Percentiles rank a stretch among this genome's conserved stretches.
Conservation (phyloP, 495 filamentous ascomycete genomes). For the Aspergillus nidulans region DNA sequence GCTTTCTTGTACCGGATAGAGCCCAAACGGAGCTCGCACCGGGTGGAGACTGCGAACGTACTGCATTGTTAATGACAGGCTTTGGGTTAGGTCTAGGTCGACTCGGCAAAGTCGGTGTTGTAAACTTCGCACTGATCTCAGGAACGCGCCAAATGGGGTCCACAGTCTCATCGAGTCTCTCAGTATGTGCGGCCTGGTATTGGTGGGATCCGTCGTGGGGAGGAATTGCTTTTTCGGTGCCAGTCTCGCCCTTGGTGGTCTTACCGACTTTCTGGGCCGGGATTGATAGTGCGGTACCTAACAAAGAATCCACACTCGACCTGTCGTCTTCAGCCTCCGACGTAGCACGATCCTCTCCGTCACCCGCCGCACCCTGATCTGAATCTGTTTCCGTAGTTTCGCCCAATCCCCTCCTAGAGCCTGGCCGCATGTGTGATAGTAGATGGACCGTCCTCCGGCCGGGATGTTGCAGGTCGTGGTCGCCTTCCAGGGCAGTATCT, state of each 20-base stretch:
- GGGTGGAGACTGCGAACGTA: conserved; percentile 33
- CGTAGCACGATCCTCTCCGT: conserved; percentile 12
- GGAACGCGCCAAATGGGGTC: conserved; percentile 39
- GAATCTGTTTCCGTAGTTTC: not conserved
- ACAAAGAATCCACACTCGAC: conserved; percentile 24
- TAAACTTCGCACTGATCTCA: conserved; percentile 31
- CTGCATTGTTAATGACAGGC: conserved; percentile 10
- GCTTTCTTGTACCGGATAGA: conserved; percentile 21
- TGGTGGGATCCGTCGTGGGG: conserved; percentile 15
- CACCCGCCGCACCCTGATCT: conserved; percentile 3
- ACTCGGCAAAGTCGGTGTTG: conserved; percentile 28
- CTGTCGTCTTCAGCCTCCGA: conserved; percentile 21
- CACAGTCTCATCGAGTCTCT: conserved; percentile 12
- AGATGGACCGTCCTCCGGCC: not conserved
- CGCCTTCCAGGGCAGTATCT: not conserved
- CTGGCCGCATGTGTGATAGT: conserved; percentile 8
- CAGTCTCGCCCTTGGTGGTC: not conserved
- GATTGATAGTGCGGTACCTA: conserved; percentile 20
- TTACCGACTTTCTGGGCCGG: conserved; percentile 9
- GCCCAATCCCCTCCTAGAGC: not conserved
- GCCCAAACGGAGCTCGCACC: conserved; percentile 39
- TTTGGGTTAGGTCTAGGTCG: conserved; percentile 17
- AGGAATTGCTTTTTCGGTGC: conserved; percentile 20
- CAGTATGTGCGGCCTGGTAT: not conserved
- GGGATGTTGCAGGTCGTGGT: not conserved